A percentile compares a stretch with the other conserved stretches of the same genome.
These are phyloP conservation scores for Apiospora kogelbergensis DNA, from an alignment of 2,329 filamentous ascomycete genomes.

Conservation along the genomic window DNA sequence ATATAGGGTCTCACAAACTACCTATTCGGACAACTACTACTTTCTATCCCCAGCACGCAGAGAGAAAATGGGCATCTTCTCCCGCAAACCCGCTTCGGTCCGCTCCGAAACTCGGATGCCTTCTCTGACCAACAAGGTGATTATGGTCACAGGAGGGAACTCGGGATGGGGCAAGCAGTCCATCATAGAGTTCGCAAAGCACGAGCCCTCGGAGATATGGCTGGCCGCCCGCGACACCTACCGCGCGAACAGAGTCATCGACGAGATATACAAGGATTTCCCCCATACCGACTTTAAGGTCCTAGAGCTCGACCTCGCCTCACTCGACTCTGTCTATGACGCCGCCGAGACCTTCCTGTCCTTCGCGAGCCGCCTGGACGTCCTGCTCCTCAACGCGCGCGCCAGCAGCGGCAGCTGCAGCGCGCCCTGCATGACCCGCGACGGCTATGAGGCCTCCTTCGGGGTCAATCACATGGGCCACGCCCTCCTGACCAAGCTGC, in stretches of 20 bases:
- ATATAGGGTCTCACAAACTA: background rate
- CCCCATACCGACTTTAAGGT: background rate
- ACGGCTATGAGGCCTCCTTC: slow-evolving; percentile 45
- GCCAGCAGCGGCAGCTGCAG: slow-evolving; percentile 38
- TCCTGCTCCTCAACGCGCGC: slow-evolving; percentile 28
- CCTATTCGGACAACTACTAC: background rate
- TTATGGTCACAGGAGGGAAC: background rate
- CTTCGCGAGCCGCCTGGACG: slow-evolving; percentile 31
- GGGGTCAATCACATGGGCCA: slow-evolving; percentile 45
- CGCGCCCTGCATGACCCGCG: slow-evolving; percentile 29
- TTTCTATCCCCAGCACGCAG: background rate
- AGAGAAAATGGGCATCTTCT: background rate
- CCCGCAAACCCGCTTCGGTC: background rate
- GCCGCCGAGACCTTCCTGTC: slow-evolving; percentile 30
- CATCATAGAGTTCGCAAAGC: slow-evolving; percentile 3
- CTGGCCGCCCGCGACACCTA: background rate
- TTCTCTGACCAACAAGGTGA: background rate
- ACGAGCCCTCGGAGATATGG: background rate
- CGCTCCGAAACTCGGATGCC: background rate
- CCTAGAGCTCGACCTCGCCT: slow-evolving; percentile 37
- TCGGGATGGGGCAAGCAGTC: background rate
- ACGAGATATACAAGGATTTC: slow-evolving; percentile 18
- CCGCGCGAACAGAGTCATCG: background rate
- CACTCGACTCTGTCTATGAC: slow-evolving; percentile 31
- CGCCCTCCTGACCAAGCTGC: slow-evolving; percentile 34